A percentile compares a stretch with the other conserved stretches of the same genome.
These are phyloP conservation scores for Rhizophagus clarus DNA, from an alignment of 192 early-diverging fungal species.

Conservation along the genomic window DNA sequence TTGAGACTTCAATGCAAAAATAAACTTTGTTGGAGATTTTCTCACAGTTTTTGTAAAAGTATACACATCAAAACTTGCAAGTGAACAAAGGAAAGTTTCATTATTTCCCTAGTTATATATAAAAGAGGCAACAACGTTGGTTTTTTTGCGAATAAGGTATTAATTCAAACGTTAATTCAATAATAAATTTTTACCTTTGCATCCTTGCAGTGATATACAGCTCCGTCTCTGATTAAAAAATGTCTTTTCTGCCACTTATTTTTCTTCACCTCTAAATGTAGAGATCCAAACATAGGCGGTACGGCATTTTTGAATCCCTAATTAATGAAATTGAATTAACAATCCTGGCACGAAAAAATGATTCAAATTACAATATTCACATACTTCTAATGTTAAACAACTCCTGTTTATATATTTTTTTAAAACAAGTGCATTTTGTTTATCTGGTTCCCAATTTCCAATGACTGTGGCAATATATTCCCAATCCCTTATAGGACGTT, in stretches of 20 bases:
- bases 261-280: constrained; percentile 78
- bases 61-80: constrained; percentile 84
- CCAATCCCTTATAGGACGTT: constrained; percentile 90
- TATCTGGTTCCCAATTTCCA: constrained; percentile 78
- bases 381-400: constrained; percentile 63
- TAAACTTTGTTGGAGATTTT: constrained; percentile 76
- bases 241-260: constrained; percentile 85
- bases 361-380: constrained; percentile 36
- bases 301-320: constrained; percentile 35
- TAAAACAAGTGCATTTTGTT: constrained; percentile 75
- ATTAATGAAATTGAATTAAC: constrained; percentile 38
- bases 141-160: not conserved
- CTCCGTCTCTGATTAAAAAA: constrained; percentile 66
- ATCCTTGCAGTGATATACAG: constrained; percentile 70
- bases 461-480: constrained; percentile 84
- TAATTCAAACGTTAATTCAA: not conserved
- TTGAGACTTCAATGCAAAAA: constrained; percentile 84
- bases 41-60: constrained; percentile 64
- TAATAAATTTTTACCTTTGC: constrained; percentile 46
- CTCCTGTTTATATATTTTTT: constrained; percentile 70
- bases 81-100: constrained; percentile 45
- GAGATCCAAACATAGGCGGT: constrained; percentile 48
- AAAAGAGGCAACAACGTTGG: not conserved
- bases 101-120: not conserved
- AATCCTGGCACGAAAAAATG: constrained; percentile 35